Base-by-base conservation (phyloP, 1,284 basidiomycete species). In the Pseudozyma sp. region DNA sequence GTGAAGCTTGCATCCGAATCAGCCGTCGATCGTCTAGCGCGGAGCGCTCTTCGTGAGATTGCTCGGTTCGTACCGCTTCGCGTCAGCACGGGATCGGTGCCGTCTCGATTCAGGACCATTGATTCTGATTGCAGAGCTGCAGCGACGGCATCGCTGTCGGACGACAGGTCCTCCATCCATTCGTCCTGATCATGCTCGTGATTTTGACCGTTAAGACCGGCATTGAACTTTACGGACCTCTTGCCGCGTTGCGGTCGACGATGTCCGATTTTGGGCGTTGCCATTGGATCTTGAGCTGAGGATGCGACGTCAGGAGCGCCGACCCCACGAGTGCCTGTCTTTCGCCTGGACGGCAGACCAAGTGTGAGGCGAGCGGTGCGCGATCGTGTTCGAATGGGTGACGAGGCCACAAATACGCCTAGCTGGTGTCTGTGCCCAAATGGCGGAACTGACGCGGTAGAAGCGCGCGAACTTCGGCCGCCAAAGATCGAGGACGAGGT, bases 361-460 rank as follows among this genome's bases (percentile, higher is more conserved):
- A 54, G 11, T 7, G 57, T 58, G 5, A 57, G 55, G n/a, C 73
- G 60, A 7, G 60, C 67, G n/a, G 70, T 53, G 14, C 71, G 57
- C 4, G 74, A 60, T 5, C 75, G 63, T 8, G 70, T 78, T 5
- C 64, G 53, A 55, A 77, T 52, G 24, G 77, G 77, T 19, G 77
- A 79, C 1, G 77, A 70, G 14, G 77, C 77, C 7, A 72, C 61
- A 45, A 75, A 79, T 13, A 62, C 55, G 52, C 49, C 68, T n/a
- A 57, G 66, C 44, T 66, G 64, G 45, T 55, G 52, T 6, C 59
- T 46, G 8, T 52, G 55, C n/a, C 46, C 47, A 24, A 68, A 68
- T 33, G 70, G 55, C 3, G 65, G 68, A 6, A 52, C 58, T 11
- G 69, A 72, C 7, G 40, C 34, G 37, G 58, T 68, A 31, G 70